Conservation (phyloP, 371 early-diverging fungal species). For the Mortierella sp. region DNA sequence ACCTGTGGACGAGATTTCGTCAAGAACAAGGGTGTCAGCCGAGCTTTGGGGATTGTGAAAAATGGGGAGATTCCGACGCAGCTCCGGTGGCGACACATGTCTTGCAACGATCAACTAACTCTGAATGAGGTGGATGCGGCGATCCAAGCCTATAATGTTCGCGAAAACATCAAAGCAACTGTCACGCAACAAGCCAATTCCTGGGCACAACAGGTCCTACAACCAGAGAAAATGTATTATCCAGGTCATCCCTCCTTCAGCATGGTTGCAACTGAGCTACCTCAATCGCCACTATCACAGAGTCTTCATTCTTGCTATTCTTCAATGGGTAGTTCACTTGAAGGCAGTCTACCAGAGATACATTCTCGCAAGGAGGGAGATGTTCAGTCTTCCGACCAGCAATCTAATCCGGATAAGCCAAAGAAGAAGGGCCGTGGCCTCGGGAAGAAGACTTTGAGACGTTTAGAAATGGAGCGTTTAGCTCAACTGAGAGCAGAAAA, state of each 20-base stretch:
- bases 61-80: constrained; percentile 8
- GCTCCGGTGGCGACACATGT: constrained; percentile 27
- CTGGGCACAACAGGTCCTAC: background rate
- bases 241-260: constrained; percentile 1
- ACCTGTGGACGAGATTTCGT: constrained; percentile 7
- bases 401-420: too few species aligned
- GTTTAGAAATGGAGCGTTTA: too few species aligned
- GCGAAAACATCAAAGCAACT: constrained; percentile 1
- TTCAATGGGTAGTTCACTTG: too few species aligned
- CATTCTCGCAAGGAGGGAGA: too few species aligned
- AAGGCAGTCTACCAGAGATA: too few species aligned
- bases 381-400: too few species aligned
- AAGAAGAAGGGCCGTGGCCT: too few species aligned
- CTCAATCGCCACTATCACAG: too few species aligned
- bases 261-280: background rate
- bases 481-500: too few species aligned
- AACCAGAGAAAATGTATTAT: background rate
- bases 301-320: too few species aligned
- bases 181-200: background rate
- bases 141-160: background rate
- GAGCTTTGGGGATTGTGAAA: constrained; percentile 10
- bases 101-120: constrained; percentile 4
- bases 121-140: constrained; percentile 11
- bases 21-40: constrained; percentile 14
- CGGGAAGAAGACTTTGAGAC: too few species aligned